A percentile compares a stretch with the other conserved stretches of the same genome.
These are phyloP conservation scores for Parathielavia hyrcaniae DNA, from an alignment of 495 filamentous ascomycete species.

Conservation along the genomic window DNA sequence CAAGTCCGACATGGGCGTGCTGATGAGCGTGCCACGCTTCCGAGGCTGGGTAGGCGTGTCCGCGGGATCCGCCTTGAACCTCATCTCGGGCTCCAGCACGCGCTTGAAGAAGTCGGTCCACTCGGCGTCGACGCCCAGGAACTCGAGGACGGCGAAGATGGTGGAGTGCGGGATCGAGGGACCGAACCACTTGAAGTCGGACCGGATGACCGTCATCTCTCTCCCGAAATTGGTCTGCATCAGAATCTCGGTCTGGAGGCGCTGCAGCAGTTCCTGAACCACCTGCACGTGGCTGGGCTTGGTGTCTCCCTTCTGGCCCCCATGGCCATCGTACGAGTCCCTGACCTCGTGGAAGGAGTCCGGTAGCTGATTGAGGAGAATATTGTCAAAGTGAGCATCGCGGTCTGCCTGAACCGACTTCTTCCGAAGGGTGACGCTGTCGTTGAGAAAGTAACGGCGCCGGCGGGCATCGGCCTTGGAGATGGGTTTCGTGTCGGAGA, in stretches of 20 bases:
- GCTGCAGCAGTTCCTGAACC: conserved; percentile 55
- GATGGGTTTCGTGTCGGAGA: conserved; percentile 19
- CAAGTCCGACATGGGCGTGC: conserved; percentile 52
- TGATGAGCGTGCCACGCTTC: conserved; percentile 52
- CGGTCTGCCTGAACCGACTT: conserved; percentile 7
- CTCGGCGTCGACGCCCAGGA: conserved; percentile 52
- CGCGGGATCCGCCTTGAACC: conserved; percentile 38
- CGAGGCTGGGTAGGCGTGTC: conserved; percentile 35
- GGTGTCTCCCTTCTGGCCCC: conserved; percentile 17
- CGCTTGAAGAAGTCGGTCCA: conserved; percentile 59
- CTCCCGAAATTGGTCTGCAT: conserved; percentile 47
- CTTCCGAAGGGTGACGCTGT: background rate
- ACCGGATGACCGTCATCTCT: conserved; percentile 53
- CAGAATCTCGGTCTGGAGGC: conserved; percentile 53
- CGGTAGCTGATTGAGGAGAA: conserved; percentile 48
- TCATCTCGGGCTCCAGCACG: conserved; percentile 54
- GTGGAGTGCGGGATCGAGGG: conserved; percentile 56
- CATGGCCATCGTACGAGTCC: conserved; percentile 22
- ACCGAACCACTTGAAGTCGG: conserved; percentile 58
- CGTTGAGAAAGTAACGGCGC: conserved; percentile 22
- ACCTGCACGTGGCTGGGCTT: conserved; percentile 24
- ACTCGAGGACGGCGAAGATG: conserved; percentile 51
- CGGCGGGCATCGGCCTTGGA: conserved; percentile 22
- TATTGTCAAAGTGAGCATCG: conserved; percentile 18
- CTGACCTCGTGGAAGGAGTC: conserved; percentile 31